Evolutionary conservation across 345 rosid genomes (phyloP).

Genomic region (Dipteronia dyeriana): DNA sequence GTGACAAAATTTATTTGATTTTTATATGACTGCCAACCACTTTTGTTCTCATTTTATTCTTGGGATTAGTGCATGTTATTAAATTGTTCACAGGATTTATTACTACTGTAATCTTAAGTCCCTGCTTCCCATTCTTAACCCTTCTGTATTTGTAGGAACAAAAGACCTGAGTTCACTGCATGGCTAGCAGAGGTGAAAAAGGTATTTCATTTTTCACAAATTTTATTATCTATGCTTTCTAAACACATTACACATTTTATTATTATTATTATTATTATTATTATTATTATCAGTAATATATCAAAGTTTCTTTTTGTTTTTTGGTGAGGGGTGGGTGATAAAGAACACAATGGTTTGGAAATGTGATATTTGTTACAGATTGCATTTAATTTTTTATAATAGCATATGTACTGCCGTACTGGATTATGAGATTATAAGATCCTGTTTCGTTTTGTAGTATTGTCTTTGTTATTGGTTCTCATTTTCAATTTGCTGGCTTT

Average conservation of each 20-base stretch:
- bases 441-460: not conserved
- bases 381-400: not conserved
- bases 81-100: not conserved
- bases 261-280: not conserved
- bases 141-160: conserved; percentile 57
- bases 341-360: not conserved
- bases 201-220: conserved; percentile 39
- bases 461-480: not conserved
- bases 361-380: not conserved
- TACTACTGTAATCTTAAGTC: not conserved
- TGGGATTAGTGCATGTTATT: not conserved
- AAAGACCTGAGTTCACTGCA: conserved; percentile 97
- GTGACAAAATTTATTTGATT: not conserved
- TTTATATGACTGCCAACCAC: not conserved
- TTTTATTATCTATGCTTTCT: not conserved
- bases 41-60: not conserved
- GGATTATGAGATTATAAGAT: not conserved
- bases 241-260: not conserved
- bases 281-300: not conserved
- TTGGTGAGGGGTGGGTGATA: not conserved
- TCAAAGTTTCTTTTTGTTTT: not conserved
- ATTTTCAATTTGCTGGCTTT: not conserved
- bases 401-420: not conserved
- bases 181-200: conserved; percentile 93
- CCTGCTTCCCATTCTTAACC: not conserved